These are phyloP conservation scores for Tuber microsphaerosporum DNA, from an alignment of 495 filamentous ascomycete genomes.

Conservation along the genomic window DNA sequence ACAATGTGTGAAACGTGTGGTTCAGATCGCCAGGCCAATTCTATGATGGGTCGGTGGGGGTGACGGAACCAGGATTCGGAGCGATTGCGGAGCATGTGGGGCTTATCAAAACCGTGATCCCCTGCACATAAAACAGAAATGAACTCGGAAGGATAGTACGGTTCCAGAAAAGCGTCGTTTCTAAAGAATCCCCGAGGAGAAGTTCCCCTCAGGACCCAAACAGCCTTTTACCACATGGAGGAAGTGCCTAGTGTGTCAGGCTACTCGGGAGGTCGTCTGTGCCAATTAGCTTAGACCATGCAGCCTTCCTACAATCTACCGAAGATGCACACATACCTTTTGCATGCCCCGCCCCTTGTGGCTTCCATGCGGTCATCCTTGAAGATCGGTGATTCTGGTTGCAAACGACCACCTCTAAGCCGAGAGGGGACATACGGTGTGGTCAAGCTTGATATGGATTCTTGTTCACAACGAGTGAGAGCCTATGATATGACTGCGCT, in stretches of 20 bases:
- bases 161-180: background rate
- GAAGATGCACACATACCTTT: background rate
- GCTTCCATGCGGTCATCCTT: background rate
- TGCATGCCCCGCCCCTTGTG: background rate
- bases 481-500: background rate
- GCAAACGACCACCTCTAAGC: background rate
- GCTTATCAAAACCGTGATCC: background rate
- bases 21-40: slow-evolving; percentile 2
- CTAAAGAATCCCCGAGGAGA: background rate
- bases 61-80: background rate
- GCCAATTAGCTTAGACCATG: background rate
- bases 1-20: slow-evolving; percentile 3
- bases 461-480: background rate
- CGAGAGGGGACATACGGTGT: background rate
- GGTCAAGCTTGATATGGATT: background rate
- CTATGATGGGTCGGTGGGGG: background rate
- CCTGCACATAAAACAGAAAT: background rate
- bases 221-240: background rate
- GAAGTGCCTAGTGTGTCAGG: background rate
- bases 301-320: background rate
- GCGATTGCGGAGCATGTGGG: slow-evolving; percentile 1
- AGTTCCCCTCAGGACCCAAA: background rate
- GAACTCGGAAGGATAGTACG: background rate
- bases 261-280: background rate
- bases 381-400: slow-evolving; percentile 2